These are phyloP conservation scores for Aspergillus eucalypticola DNA, from an alignment of 2,329 filamentous ascomycete species.

Conservation along the genomic window DNA sequence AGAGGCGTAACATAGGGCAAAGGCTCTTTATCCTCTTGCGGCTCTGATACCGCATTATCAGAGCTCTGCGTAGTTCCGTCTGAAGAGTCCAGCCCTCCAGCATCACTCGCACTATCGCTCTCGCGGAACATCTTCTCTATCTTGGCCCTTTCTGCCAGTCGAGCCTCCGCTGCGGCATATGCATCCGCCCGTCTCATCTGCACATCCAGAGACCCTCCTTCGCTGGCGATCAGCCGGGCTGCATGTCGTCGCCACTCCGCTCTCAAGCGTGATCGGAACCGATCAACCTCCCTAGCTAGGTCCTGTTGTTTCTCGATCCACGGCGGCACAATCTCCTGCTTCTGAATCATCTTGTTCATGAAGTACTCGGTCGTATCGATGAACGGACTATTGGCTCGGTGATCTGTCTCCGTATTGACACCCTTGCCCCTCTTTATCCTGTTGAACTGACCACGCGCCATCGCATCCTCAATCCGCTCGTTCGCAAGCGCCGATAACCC, in stretches of 20 bases:
- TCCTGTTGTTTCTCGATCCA: slow-evolving; percentile 99
- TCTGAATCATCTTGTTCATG: slow-evolving; percentile 97
- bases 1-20: slow-evolving; percentile 61
- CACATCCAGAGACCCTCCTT: slow-evolving; percentile 70
- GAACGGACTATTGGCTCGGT: slow-evolving; percentile 81
- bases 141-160: slow-evolving; percentile 28
- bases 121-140: slow-evolving; percentile 28
- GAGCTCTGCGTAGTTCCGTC: background rate
- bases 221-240: slow-evolving; percentile 72
- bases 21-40: slow-evolving; percentile 14
- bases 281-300: slow-evolving; percentile 65
- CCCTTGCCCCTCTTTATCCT: slow-evolving; percentile 79
- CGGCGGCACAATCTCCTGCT: slow-evolving; percentile 90
- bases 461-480: slow-evolving; percentile 89
- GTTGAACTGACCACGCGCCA: slow-evolving; percentile 84
- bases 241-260: slow-evolving; percentile 84
- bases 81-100: slow-evolving; percentile 15
- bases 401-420: slow-evolving; percentile 69
- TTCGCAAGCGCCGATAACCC: slow-evolving; percentile 84
- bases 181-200: slow-evolving; percentile 71
- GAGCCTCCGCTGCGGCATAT: slow-evolving; percentile 72
- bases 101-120: background rate
- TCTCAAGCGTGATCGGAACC: slow-evolving; percentile 73
- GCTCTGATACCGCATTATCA: background rate
- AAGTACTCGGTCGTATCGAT: slow-evolving; percentile 97